Base-by-base conservation (phyloP, 1,139 yeast species). In the Yamadazyma friedrichii region DNA sequence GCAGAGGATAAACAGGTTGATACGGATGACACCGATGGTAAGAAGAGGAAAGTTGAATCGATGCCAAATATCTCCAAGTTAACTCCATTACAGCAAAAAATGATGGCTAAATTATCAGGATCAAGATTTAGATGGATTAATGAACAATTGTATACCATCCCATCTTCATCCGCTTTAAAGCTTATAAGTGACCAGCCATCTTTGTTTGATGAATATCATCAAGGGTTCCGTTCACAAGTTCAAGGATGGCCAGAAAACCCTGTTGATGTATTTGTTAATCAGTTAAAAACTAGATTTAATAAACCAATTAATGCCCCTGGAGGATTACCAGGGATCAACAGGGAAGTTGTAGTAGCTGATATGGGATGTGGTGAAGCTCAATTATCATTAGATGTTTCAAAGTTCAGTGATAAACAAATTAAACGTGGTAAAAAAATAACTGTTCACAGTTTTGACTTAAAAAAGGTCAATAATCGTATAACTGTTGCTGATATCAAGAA, bases 331-430 rank as follows among this genome's bases (percentile, higher is more conserved):
- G 93, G 93, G 13, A 58, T 76, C 35, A 56, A 59, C 37, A 75
- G 72, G 44, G 67, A 69, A 41, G 82, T 89, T 30, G 88, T 85
- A 2, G 76, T 93, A 42, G 97, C 98, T 0, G 98, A 93, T 65
- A 89, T 93, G 97, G 98, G 98, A 10, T 93, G 98, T 63, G 98
- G 98, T 39, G 98, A 93, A 62, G 98, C 98, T 0, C 86, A 85
- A 55, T 71, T 93, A 35, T 82, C 96, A 1, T 62, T 75, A 30
- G 86, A 88, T 49, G 74, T 88, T 31, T 65, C 69, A 35, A 70
- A 74, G 15, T 78, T 78, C 51, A 68, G 76, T 40, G 64, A 66
- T 36, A 62, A 60, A 55, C 67, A 63, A 41, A 42, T 47, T 38
- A 59, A 63, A 62, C 64, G 42, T 59, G 61, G 44, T 60, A 66